Base-by-base conservation (phyloP, 2,329 filamentous ascomycete species). In the Pseudopyrenochaeta lycopersici region DNA sequence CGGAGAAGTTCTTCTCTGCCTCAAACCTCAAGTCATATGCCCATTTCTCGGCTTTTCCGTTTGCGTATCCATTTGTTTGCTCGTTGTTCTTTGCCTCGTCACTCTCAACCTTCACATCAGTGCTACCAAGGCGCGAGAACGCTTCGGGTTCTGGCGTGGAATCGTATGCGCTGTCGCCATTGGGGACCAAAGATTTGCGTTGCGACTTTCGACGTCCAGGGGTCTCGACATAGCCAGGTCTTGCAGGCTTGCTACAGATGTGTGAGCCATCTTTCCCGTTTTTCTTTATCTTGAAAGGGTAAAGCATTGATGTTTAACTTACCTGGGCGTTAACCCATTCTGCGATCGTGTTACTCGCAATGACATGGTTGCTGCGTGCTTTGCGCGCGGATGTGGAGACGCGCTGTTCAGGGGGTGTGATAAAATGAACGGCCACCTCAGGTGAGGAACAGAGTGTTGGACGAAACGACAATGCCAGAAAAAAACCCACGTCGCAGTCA, bases 291-390 rank as follows among this genome's bases (percentile, higher is more conserved):
- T 42, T 21, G 32, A 18, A 11, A 17, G 17, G 11, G 46, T 32
- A 9, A 27, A 6, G 18, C 12, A 15, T 29, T 47, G 23, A 30
- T 14, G 42, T 23, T 46, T 42, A 17, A 63, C 77, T 67, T 67
- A 82, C 80, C 71, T 77, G 33, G 79, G 80, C 46, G 79, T 81
- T 66, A 78, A 80, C 56, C 80, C 80, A 30, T 79, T 78, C 71
- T 79, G 76, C 44, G 77, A 80, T 30, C 80, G 75, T 51, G 80
- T 82, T 52, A 80, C 71, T 62, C 74, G 67, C 64, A 71, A 62
- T 32, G 72, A 70, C 74, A 77, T 77, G 62, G 52, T 60, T 58
- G 45, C 46, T 47, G 51, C 35, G 50, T 42, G 23, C 23, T 42
- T 41, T 45, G 50, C 45, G 42, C 15, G 49, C 48, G 43, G 49